Percentiles rank a stretch among this genome's conserved stretches.
phyloP scores from a whole-genome alignment of 495 filamentous ascomycete species.

The Talaromyces trachyspermus region DNA sequence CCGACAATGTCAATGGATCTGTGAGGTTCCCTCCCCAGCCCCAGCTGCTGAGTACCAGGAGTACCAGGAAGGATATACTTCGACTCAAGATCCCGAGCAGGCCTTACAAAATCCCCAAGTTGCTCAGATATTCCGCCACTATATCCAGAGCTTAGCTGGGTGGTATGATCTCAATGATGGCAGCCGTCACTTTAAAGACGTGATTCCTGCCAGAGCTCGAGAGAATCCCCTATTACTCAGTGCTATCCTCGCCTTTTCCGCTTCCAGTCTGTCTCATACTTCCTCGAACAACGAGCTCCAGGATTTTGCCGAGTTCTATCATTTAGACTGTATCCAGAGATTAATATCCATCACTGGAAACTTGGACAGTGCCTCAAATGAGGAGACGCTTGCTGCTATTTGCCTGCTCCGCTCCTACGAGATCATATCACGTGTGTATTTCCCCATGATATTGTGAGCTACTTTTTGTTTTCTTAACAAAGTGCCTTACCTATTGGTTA shows the following conservation, averaged over 20 bases:
- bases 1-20: conserved; percentile 17
- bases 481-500: neutral
- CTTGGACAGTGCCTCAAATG: conserved; percentile 14
- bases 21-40: neutral
- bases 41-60: neutral
- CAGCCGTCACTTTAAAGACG: conserved; percentile 19
- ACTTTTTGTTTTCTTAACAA: neutral
- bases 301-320: conserved; percentile 17
- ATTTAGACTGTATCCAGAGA: conserved; percentile 15
- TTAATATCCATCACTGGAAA: conserved; percentile 11
- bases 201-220: conserved; percentile 20
- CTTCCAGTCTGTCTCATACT: conserved; percentile 15
- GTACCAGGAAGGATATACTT: conserved; percentile 7
- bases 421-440: conserved; percentile 21
- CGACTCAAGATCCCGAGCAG: conserved; percentile 13
- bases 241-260: conserved; percentile 29
- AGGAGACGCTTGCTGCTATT: conserved; percentile 24
- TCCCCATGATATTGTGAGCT: neutral
- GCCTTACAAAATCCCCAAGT: conserved; percentile 16
- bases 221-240: conserved; percentile 26
- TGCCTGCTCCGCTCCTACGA: conserved; percentile 33
- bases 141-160: conserved; percentile 20
- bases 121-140: conserved; percentile 22
- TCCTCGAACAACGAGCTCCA: conserved; percentile 1
- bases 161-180: conserved; percentile 34